Evolutionary conservation across 768 basidiomycete genomes (phyloP), one percentile per base, ranked within the genome.

Genomic region (Piloderma croceum): DNA sequence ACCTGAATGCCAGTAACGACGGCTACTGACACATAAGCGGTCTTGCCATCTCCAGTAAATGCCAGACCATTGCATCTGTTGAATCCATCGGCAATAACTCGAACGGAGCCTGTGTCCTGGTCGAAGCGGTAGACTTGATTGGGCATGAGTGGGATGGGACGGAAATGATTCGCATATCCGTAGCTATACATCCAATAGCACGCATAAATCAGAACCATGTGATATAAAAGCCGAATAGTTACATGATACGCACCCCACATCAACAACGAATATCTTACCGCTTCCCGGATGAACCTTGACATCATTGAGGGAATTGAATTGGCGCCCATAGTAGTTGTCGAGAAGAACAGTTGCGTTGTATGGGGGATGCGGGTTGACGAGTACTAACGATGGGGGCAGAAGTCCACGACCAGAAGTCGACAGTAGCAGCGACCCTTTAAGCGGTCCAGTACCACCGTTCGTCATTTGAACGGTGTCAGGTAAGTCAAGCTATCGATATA

Each of bases 271-370:
- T 2, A 89, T 49, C 27, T 74, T 74, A 25, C 78, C 77, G 45
- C 72, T 81, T 4, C 60, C 58, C 2, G 82, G 83, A 38, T 86
- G 79, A 3, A 87, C 65, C 50, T 84, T 87, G 43, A 83, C 68
- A 47, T 91, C 87, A 56, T 89, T 86, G 36, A 90, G 57, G 2
- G 86, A 86, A 60, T 84, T 88, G 63, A 88, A 90, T 48, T 87
- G 85, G 3, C 83, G 67, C 2, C 86, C 86, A 50, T 76, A 83
- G 60, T 73, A 86, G 62, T 88, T 90, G 60, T 89, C 83, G 44
- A 90, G 58, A 12, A 90, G 58, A 22, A 83, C 71, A 0, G 82
- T 87, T 3, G 73, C 62, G 41, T 87, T 83, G 60, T 79, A 69
- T 0, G 85, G 85, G 6, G 73, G 54, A 3, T 51, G 54, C 0